Percentiles rank a stretch among this genome's conserved stretches.
These are phyloP conservation scores for Phytophthora lateralis DNA, from an alignment of 352 stramenopile genomes.

Conservation along the genomic window DNA sequence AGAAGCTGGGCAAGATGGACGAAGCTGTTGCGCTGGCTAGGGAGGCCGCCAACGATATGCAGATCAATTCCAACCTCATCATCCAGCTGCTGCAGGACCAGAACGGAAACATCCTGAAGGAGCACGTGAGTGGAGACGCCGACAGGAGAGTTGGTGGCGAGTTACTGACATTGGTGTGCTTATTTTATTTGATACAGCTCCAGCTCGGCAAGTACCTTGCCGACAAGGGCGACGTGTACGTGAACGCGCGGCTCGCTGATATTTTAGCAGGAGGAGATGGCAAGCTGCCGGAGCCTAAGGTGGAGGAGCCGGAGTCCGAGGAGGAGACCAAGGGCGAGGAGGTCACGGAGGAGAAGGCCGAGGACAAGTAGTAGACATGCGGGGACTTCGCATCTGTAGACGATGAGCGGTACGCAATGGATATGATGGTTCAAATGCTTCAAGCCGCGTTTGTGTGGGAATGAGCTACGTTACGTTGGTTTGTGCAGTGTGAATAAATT, in stretches of 20 bases:
- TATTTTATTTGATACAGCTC: slow-evolving; percentile 39
- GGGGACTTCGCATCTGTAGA: slow-evolving; percentile 8
- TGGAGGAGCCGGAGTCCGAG: slow-evolving; percentile 23
- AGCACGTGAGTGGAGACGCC: slow-evolving; percentile 46
- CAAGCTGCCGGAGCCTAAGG: slow-evolving; percentile 29
- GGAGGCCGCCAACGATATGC: slow-evolving; percentile 57
- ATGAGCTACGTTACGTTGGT: slow-evolving; percentile 12
- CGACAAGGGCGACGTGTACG: slow-evolving; percentile 80
- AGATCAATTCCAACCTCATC: slow-evolving; percentile 86
- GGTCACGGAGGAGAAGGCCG: slow-evolving; percentile 14
- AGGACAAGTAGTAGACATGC: slow-evolving; percentile 32
- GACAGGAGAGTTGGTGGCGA: not conserved
- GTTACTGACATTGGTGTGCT: not conserved
- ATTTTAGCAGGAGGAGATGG: slow-evolving; percentile 58
- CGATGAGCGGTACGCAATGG: slow-evolving; percentile 23
- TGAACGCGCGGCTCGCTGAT: slow-evolving; percentile 57
- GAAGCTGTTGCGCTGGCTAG: slow-evolving; percentile 68
- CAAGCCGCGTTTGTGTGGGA: slow-evolving; percentile 9
- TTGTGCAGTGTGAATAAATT: slow-evolving; percentile 15
- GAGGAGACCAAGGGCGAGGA: slow-evolving; percentile 15
- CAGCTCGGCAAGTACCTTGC: slow-evolving; percentile 79
- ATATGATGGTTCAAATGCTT: slow-evolving; percentile 31
- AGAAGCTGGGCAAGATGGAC: slow-evolving; percentile 62
- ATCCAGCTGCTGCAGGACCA: slow-evolving; percentile 68
- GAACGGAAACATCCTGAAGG: slow-evolving; percentile 61